phyloP scores from a whole-genome alignment of 164 flowering plant genomes.

The Magnolia sinica region DNA sequence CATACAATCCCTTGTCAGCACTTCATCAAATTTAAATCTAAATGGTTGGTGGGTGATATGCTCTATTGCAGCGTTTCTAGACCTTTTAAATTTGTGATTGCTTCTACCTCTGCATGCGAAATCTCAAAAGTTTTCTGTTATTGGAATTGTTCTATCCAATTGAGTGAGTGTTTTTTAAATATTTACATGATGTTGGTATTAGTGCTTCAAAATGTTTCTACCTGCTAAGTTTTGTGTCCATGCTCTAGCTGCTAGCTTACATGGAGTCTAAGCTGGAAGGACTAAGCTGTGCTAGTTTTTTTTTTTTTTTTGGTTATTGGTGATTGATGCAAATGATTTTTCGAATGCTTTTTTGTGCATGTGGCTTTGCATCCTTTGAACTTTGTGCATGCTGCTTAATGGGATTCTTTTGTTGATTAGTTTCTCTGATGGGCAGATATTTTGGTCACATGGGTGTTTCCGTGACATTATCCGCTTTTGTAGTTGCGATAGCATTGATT shows the following conservation, averaged over 20 bases:
- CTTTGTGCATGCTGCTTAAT: background rate
- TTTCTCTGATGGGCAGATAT: slow-evolving; percentile 47
- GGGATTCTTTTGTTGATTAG: slow-evolving; percentile 9
- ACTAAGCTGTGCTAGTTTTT: background rate
- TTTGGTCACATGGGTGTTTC: slow-evolving; percentile 82
- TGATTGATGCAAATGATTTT: background rate
- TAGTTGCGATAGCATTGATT: slow-evolving; percentile 81
- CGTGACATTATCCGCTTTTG: slow-evolving; percentile 84
- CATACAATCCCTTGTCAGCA: background rate
- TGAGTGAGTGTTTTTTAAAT: background rate
- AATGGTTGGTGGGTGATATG: no score
- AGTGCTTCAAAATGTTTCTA: background rate
- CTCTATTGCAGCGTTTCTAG: background rate
- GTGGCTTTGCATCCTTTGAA: background rate
- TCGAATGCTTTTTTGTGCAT: background rate
- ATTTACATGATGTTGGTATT: background rate
- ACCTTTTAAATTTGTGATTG: background rate
- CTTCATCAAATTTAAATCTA: no score
- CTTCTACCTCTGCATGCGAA: background rate
- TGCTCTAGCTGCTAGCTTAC: background rate
- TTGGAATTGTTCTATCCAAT: no score
- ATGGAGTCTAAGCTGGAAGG: background rate
- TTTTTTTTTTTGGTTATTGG: background rate
- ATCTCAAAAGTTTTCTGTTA: background rate
- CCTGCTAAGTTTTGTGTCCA: background rate